Percentiles rank a stretch among this genome's conserved stretches.
phyloP scores from a whole-genome alignment of 2,329 filamentous ascomycete genomes.

The Cercospora sesami region DNA sequence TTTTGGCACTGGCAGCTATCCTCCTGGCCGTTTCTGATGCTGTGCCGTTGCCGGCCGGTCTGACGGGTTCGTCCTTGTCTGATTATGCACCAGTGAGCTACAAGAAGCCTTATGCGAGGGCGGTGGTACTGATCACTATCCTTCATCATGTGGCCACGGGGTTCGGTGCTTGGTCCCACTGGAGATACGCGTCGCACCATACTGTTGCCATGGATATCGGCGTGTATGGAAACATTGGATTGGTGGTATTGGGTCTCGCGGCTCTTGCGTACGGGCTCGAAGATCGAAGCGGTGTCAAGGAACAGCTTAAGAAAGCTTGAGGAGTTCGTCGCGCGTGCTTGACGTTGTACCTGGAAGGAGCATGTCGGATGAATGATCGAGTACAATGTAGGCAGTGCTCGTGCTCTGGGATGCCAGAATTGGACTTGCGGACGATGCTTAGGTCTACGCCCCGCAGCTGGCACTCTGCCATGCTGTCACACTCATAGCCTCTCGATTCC shows the following conservation, averaged over 20 bases:
- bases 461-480: not conserved
- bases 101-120: constrained; percentile 39
- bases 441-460: too few relatives aligned
- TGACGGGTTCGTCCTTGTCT: constrained; percentile 29
- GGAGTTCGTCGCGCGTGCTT: not conserved
- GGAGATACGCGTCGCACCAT: constrained; percentile 35
- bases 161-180: constrained; percentile 38
- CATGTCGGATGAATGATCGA: not conserved
- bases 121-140: constrained; percentile 37
- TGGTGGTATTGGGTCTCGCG: constrained; percentile 34
- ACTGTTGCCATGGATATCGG: constrained; percentile 41
- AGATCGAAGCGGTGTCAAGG: constrained; percentile 22
- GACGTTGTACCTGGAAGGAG: not conserved
- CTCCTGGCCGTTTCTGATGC: constrained; percentile 38
- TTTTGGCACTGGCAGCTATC: constrained; percentile 36
- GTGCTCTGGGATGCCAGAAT: not conserved
- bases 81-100: constrained; percentile 17
- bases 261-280: constrained; percentile 34
- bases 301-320: constrained; percentile 26
- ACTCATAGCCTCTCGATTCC: not conserved
- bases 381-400: not conserved
- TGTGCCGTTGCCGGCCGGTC: constrained; percentile 31
- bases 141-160: constrained; percentile 41
- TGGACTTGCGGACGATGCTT: not conserved
- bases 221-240: constrained; percentile 37